Base-by-base conservation (phyloP, 2,329 filamentous ascomycete genomes). In the Trichoderma arundinaceum region DNA sequence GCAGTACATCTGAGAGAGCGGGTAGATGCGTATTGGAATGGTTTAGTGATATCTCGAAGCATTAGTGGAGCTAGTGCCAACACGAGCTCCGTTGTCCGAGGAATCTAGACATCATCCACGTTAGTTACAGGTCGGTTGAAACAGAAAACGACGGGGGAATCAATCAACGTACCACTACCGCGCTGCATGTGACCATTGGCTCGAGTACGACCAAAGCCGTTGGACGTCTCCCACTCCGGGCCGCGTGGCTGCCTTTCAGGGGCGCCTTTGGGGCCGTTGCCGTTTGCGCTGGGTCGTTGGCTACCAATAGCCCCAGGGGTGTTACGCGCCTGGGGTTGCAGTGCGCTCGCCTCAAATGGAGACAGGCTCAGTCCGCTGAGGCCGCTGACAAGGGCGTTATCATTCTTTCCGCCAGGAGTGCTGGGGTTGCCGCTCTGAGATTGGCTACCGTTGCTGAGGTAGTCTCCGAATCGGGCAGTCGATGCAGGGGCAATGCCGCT, bases 191-290 rank as follows among this genome's bases (percentile, higher is more conserved):
- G 87, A 22, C 87, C 87, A 70, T 87, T 88, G 62, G 83, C 73
- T 56, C 87, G 84, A 67, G 77, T 77, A 66, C 87, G 84, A 19
- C 78, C 80, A 70, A 89, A 89, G 1, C 85, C 86, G 58, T 74
- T 74, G 35, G 77, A 79, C 51, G 77, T 79, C 73, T 87, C 86
- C 86, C 87, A 89, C 72, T 86, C 85, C 1, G 87, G 87, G 32
- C 86, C 86, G 32, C 86, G 82, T n/a, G 87, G 87, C 76, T 90
- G 87, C 66, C 87, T 81, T 70, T 89, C 87, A 3, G 86, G 86
- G 9, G 81, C 82, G 32, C 78, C 80, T 78, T 76, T 78, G 54
- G 74, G 67, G 60, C 80, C 80, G 58, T 74, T 73, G 32, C 80
- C 79, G 66, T 80, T 83, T 13, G 83, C 79, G 13, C 82, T 77